Percentiles rank a stretch among this genome's conserved stretches.
Evolutionary conservation across 2,329 filamentous ascomycete genomes (phyloP).

Genomic region (Colletotrichum sojae): DNA sequence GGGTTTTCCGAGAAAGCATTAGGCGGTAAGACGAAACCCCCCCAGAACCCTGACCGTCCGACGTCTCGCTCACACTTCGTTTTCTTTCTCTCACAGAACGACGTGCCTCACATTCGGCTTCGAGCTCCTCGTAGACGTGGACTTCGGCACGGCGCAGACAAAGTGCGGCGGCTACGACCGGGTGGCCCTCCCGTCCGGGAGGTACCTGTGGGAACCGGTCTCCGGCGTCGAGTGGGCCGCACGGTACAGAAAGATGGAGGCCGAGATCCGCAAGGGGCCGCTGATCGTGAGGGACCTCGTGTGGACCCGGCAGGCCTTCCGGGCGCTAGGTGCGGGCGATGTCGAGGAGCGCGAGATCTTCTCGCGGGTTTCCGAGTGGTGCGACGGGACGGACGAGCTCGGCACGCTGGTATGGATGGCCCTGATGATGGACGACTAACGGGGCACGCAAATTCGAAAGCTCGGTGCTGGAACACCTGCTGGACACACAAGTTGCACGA

Average conservation of each 20-base stretch:
- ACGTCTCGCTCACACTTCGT: neutral
- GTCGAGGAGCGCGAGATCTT: conserved; percentile 25
- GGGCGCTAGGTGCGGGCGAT: neutral
- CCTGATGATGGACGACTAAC: conserved; percentile 46
- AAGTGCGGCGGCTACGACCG: conserved; percentile 16
- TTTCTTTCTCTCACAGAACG: neutral
- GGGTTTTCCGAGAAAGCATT: conserved; percentile 21
- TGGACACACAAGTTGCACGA: no score
- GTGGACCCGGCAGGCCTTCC: neutral
- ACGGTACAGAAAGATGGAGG: conserved; percentile 20
- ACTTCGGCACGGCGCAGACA: neutral
- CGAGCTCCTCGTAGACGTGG: conserved; percentile 26
- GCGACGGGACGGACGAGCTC: conserved; percentile 46
- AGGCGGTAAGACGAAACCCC: conserved; percentile 7
- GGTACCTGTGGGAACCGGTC: conserved; percentile 24
- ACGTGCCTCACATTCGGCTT: conserved; percentile 25
- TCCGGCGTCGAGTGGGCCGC: conserved; percentile 24
- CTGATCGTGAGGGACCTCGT: conserved; percentile 21
- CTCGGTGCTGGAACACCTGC: no score
- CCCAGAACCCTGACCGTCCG: no score
- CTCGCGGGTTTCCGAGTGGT: conserved; percentile 45
- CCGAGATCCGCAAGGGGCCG: neutral
- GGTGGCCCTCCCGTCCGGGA: conserved; percentile 15
- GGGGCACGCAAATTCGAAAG: neutral
- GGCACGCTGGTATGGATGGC: conserved; percentile 49